Evolutionary conservation across 371 early-diverging fungal genomes (phyloP).

Genomic region (Amoeboradix gromovi): DNA sequence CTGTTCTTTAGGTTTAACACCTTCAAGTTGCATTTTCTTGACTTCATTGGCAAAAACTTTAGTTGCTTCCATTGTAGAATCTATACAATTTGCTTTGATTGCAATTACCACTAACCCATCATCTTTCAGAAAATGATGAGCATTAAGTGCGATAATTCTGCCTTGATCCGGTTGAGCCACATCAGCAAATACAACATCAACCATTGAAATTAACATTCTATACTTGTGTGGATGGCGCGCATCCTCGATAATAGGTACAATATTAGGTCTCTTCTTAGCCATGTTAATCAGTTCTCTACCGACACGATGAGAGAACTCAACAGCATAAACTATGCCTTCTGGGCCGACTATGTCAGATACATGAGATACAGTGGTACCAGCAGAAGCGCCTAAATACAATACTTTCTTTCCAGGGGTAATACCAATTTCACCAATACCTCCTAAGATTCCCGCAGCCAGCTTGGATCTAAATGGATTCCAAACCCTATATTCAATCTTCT

Average conservation of each 20-base stretch:
- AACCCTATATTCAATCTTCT: slow-evolving; percentile 96
- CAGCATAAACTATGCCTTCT: slow-evolving; percentile 85
- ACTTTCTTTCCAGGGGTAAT: slow-evolving; percentile 95
- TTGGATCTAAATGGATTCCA: slow-evolving; percentile 99
- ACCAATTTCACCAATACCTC: slow-evolving; percentile 90
- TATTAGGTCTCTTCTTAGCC: slow-evolving; percentile 99
- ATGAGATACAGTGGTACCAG: slow-evolving; percentile 98
- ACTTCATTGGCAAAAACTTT: slow-evolving; percentile 98
- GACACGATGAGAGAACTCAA: slow-evolving; percentile 98
- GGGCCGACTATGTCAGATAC: slow-evolving; percentile 98
- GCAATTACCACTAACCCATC: slow-evolving; percentile 93
- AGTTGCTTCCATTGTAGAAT: slow-evolving; percentile 91
- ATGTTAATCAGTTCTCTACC: slow-evolving; percentile 99
- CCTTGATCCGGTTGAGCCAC: slow-evolving; percentile 99
- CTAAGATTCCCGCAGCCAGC: slow-evolving; percentile 96
- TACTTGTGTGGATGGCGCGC: slow-evolving; percentile 99
- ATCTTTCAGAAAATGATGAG: slow-evolving; percentile 94
- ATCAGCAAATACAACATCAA: slow-evolving; percentile 98
- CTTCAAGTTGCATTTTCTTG: slow-evolving; percentile 88
- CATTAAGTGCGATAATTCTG: slow-evolving; percentile 95
- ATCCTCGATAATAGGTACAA: slow-evolving; percentile 99
- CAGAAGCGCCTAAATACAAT: slow-evolving; percentile 93
- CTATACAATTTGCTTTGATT: slow-evolving; percentile 99
- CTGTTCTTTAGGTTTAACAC: slow-evolving; percentile 98
- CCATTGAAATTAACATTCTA: slow-evolving; percentile 98